phyloP scores from a whole-genome alignment of 768 basidiomycete species.

The Russula sp. region DNA sequence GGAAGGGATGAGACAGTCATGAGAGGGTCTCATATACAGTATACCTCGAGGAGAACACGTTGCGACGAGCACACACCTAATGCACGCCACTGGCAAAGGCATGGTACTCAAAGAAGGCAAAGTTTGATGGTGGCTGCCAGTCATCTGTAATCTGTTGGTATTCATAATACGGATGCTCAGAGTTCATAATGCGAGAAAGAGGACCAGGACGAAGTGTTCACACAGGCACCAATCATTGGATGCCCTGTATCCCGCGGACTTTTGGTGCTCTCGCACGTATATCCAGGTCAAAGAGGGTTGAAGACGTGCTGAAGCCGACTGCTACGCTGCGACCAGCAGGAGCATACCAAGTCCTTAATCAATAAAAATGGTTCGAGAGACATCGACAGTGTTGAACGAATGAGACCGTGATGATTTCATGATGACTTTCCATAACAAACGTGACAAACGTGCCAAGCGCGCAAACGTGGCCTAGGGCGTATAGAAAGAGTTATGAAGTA shows the following conservation, averaged over 20 bases:
- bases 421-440: constrained; percentile 3
- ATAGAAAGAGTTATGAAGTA: constrained; percentile 2
- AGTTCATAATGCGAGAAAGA: not conserved
- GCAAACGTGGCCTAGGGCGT: too few species aligned
- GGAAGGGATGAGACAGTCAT: constrained; percentile 1
- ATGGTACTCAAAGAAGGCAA: not conserved
- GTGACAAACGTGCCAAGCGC: constrained; percentile 1
- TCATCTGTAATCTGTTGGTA: not conserved
- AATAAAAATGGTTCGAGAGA: not conserved
- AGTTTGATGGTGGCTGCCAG: not conserved
- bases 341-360: not conserved
- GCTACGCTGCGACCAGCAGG: not conserved
- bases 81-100: constrained; percentile 8
- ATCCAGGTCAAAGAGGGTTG: not conserved
- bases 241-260: constrained; percentile 10
- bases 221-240: constrained; percentile 10
- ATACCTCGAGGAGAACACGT: constrained; percentile 27
- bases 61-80: constrained; percentile 14
- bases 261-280: not conserved
- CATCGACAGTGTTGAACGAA: not conserved
- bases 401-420: not conserved
- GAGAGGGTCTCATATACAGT: constrained; percentile 11
- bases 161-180: not conserved
- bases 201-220: not conserved
- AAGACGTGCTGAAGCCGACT: constrained; percentile 7